A percentile compares a stretch with the other conserved stretches of the same genome.
Conservation (phyloP, 805 yeast genomes). For the Sugiyamaella boreocaroliniensis region DNA sequence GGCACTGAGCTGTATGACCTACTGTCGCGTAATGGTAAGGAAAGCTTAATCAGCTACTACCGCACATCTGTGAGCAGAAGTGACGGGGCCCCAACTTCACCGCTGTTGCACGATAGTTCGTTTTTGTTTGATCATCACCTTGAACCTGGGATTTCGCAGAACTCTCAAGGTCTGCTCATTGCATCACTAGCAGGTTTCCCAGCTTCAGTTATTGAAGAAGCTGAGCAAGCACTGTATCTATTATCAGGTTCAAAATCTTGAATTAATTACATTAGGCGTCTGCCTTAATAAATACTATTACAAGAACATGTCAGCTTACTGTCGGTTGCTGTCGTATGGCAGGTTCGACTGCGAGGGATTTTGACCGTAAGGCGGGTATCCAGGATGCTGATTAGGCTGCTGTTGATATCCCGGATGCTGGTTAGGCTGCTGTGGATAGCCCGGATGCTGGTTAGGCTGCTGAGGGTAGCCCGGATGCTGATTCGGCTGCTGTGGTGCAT, state of each 20-base stretch:
- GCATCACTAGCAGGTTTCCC: slow-evolving; percentile 82
- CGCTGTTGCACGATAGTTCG: not conserved
- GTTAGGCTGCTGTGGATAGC: not conserved
- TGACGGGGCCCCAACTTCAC: slow-evolving; percentile 9
- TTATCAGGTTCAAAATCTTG: not conserved
- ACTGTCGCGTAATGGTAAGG: slow-evolving; percentile 28
- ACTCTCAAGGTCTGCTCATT: slow-evolving; percentile 70
- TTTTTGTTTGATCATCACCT: slow-evolving; percentile 46
- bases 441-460: not conserved
- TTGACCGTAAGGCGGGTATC: not conserved
- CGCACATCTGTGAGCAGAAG: slow-evolving; percentile 6
- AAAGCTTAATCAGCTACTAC: slow-evolving; percentile 13
- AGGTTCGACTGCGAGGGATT: not conserved
- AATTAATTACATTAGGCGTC: not conserved
- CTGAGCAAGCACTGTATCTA: slow-evolving; percentile 28
- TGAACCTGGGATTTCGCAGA: slow-evolving; percentile 58
- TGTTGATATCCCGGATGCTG: not conserved
- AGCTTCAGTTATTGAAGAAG: slow-evolving; percentile 45
- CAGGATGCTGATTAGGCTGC: not conserved
- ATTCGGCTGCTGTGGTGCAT: not conserved
- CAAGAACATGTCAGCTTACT: not conserved
- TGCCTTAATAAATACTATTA: not conserved
- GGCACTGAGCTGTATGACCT: slow-evolving; percentile 47
- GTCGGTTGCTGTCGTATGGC: not conserved
- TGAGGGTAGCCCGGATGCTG: too few relatives aligned